Percentiles rank a stretch among this genome's conserved stretches.
Conservation (phyloP, 192 early-diverging fungal genomes). For the Linderina pennispora region DNA sequence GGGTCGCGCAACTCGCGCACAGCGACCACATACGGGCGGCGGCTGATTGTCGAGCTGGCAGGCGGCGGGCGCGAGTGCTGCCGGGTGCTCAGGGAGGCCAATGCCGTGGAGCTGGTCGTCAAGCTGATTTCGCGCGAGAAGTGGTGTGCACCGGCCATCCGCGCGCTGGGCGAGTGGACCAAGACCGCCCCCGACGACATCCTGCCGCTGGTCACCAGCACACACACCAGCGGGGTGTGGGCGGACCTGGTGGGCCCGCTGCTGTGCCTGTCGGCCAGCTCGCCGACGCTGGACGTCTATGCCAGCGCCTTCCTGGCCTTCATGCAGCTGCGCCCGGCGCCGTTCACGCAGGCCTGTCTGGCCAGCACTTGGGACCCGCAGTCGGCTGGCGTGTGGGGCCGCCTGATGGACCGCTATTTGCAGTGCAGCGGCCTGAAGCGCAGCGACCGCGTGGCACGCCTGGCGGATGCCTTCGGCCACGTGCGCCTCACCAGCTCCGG, state of each 20-base stretch:
- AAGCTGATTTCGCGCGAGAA: slow-evolving; percentile 49
- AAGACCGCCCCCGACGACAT: slow-evolving; percentile 33
- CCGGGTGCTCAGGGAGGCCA: slow-evolving; percentile 41
- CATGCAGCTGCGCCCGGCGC: slow-evolving; percentile 29
- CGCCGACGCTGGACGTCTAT: slow-evolving; percentile 44
- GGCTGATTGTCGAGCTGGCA: slow-evolving; percentile 35
- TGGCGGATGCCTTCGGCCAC: not conserved
- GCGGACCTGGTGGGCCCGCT: slow-evolving; percentile 40
- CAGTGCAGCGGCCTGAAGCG: slow-evolving; percentile 35
- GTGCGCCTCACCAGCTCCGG: not conserved
- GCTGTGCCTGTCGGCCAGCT: slow-evolving; percentile 41
- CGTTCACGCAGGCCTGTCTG: slow-evolving; percentile 44
- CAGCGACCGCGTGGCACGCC: slow-evolving; percentile 15
- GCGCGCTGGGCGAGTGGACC: slow-evolving; percentile 43
- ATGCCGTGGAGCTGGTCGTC: slow-evolving; percentile 43
- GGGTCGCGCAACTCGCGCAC: slow-evolving; percentile 32
- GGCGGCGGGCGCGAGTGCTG: slow-evolving; percentile 38
- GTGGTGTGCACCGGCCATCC: slow-evolving; percentile 45
- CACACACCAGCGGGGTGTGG: slow-evolving; percentile 29
- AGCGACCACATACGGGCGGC: slow-evolving; percentile 35
- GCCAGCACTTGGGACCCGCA: slow-evolving; percentile 33
- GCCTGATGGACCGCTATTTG: slow-evolving; percentile 47
- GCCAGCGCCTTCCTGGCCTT: slow-evolving; percentile 40
- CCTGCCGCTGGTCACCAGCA: slow-evolving; percentile 37
- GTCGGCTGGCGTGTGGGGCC: slow-evolving; percentile 30